phyloP scores from a whole-genome alignment of 169 alveolate genomes.

The Besnoitia besnoiti region DNA sequence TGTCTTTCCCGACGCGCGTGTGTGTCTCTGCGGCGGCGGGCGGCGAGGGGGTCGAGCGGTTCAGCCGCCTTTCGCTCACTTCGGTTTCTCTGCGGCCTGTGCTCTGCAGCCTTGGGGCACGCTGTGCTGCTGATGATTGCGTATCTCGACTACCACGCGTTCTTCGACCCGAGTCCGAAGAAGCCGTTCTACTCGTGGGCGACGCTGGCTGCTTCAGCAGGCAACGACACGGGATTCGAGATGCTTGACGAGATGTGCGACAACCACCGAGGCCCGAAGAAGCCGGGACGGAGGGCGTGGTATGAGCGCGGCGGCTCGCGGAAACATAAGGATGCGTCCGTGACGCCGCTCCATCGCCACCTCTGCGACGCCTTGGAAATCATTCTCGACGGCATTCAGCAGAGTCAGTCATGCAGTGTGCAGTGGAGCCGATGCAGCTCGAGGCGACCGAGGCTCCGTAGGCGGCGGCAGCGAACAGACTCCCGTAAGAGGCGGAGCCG shows the following conservation, averaged over 20 bases:
- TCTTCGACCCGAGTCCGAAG: slow-evolving; percentile 2
- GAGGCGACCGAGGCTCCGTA: no score
- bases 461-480: no score
- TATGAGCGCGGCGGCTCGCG: neutral
- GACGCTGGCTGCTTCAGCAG: neutral
- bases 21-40: neutral
- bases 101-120: slow-evolving; percentile 19
- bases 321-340: neutral
- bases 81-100: no score
- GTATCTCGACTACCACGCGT: neutral
- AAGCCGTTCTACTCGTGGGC: slow-evolving; percentile 35
- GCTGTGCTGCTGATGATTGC: neutral
- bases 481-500: no score
- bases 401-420: neutral
- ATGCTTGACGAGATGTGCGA: slow-evolving; percentile 62
- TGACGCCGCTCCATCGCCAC: neutral
- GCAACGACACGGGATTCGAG: slow-evolving; percentile 3
- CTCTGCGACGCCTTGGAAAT: slow-evolving; percentile 39
- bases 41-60: no score
- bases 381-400: slow-evolving; percentile 27
- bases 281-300: slow-evolving; percentile 1
- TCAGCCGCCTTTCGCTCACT: neutral
- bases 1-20: neutral
- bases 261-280: slow-evolving; percentile 38
- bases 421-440: neutral